phyloP scores from a whole-genome alignment of 306 rosid species.

The Notholithocarpus densiflorus region DNA sequence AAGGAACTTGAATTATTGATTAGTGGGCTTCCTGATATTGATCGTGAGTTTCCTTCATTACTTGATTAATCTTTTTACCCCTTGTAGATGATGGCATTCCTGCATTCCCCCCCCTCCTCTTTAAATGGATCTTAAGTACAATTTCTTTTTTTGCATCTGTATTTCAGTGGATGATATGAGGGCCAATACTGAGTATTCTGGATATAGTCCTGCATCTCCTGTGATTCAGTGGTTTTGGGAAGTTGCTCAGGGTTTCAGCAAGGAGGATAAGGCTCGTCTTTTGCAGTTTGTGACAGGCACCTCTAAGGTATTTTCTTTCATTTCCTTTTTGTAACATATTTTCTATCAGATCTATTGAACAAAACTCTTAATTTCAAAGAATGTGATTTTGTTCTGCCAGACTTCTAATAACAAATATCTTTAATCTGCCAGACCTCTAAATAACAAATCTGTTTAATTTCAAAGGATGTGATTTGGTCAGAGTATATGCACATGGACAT shows the following conservation, averaged over 20 bases:
- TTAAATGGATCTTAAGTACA: not conserved
- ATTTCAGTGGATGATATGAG: conserved; percentile 95
- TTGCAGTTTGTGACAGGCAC: conserved; percentile 99
- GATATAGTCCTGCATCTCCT: conserved; percentile 79
- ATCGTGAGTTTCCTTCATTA: conserved; percentile 48
- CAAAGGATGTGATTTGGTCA: not conserved
- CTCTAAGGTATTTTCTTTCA: conserved; percentile 66
- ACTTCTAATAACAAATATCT: too few relatives aligned
- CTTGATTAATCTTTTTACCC: not conserved
- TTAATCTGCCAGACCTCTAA: too few relatives aligned
- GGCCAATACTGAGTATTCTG: conserved; percentile 94
- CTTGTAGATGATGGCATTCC: not conserved
- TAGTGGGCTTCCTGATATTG: conserved; percentile 97
- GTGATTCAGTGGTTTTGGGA: conserved; percentile 99
- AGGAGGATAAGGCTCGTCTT: conserved; percentile 97
- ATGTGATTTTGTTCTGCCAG: not conserved
- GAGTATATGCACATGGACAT: not conserved
- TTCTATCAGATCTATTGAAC: not conserved
- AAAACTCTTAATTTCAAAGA: not conserved
- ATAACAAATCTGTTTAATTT: too few relatives aligned
- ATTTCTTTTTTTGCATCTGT: conserved; percentile 10
- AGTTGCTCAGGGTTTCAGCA: conserved; percentile 83
- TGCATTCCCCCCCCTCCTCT: not conserved
- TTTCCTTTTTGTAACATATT: not conserved
- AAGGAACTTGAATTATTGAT: conserved; percentile 90